phyloP scores from a whole-genome alignment of 1,284 basidiomycete genomes.

The Ustilago curta region DNA sequence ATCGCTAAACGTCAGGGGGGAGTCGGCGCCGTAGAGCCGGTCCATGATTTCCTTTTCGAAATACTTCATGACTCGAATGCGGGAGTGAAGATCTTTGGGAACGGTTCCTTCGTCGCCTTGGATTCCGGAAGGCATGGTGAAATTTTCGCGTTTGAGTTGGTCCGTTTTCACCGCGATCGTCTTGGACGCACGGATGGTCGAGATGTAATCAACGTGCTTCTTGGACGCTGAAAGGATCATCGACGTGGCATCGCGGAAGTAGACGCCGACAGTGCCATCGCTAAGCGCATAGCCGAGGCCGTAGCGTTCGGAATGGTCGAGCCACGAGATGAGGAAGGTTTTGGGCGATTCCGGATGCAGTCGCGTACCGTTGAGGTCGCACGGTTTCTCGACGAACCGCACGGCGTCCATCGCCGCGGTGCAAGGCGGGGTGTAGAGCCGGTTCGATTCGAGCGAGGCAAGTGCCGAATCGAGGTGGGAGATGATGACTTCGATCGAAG shows the following conservation, averaged over 20 bases:
- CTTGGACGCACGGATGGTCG: slow-evolving; percentile 37
- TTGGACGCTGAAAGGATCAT: slow-evolving; percentile 86
- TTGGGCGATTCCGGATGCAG: slow-evolving; percentile 75
- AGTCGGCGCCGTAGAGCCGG: slow-evolving; percentile 70
- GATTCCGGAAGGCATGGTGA: slow-evolving; percentile 18
- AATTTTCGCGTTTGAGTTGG: slow-evolving; percentile 60
- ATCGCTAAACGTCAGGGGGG: slow-evolving; percentile 91
- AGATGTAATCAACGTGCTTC: slow-evolving; percentile 72
- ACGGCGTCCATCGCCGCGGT: slow-evolving; percentile 32
- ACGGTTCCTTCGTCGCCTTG: neutral
- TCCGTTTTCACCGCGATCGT: slow-evolving; percentile 26
- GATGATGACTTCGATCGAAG: slow-evolving; percentile 70
- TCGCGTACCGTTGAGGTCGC: slow-evolving; percentile 70
- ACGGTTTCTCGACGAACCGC: slow-evolving; percentile 27
- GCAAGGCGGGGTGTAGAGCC: slow-evolving; percentile 74
- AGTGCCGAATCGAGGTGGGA: slow-evolving; percentile 79
- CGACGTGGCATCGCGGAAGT: slow-evolving; percentile 94
- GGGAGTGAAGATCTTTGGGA: slow-evolving; percentile 51
- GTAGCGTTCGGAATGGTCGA: slow-evolving; percentile 98
- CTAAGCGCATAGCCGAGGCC: slow-evolving; percentile 97
- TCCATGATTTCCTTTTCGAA: slow-evolving; percentile 68
- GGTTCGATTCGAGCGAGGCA: slow-evolving; percentile 75
- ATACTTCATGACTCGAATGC: slow-evolving; percentile 62
- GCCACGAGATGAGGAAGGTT: slow-evolving; percentile 95
- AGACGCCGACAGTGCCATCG: slow-evolving; percentile 91